These are phyloP conservation scores for Ulota crispa DNA, from an alignment of 225 moss, liverwort and hornwort species.

Conservation along the genomic window DNA sequence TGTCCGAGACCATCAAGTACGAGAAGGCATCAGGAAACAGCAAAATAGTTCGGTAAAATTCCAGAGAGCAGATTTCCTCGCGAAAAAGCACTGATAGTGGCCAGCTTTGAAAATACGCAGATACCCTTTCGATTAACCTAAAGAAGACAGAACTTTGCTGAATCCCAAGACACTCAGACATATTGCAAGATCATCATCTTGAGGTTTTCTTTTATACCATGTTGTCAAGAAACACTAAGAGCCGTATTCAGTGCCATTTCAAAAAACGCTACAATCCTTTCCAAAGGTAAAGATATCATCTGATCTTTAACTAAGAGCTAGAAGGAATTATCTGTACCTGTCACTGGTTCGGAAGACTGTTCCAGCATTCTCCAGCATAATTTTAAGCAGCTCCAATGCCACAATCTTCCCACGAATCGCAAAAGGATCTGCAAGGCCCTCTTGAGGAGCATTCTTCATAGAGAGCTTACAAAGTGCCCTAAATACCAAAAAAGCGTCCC, in stretches of 20 bases:
- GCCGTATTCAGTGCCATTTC: not conserved
- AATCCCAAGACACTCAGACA: conserved; percentile 14
- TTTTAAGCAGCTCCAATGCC: conserved; percentile 92
- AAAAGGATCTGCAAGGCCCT: conserved; percentile 86
- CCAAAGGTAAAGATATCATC: not conserved
- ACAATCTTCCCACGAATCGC: conserved; percentile 97
- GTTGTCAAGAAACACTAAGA: not conserved
- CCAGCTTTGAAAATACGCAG: not conserved
- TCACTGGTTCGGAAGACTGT: conserved; percentile 98
- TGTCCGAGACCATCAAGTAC: not conserved
- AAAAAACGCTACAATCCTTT: not conserved
- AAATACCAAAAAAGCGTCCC: conserved; percentile 97
- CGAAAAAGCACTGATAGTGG: not conserved
- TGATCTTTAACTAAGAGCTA: not conserved
- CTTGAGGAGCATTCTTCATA: conserved; percentile 99
- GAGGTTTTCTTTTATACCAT: not conserved
- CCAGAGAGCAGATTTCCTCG: not conserved
- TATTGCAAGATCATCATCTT: conserved; percentile 4
- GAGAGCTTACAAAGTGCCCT: conserved; percentile 98
- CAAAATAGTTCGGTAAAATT: not conserved
- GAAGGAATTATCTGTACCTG: conserved; percentile 51
- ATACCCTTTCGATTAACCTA: conserved; percentile 6
- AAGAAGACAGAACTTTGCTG: conserved; percentile 1
- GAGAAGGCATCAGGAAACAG: conserved; percentile 13
- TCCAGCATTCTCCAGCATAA: conserved; percentile 96